Base-by-base conservation (phyloP, 257 asterid species). In the Solanum appendiculatum region DNA sequence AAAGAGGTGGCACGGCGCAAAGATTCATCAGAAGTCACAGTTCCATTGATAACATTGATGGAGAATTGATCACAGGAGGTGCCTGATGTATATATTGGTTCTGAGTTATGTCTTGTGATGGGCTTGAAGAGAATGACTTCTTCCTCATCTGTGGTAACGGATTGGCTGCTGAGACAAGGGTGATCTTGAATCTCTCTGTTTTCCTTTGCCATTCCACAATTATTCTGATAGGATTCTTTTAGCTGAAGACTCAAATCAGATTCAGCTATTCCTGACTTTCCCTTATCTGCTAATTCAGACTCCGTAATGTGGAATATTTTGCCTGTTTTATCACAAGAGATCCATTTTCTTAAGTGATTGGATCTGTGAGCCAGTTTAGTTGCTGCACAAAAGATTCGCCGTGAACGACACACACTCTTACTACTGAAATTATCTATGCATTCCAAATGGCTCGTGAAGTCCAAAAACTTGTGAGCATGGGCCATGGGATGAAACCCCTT, bases 121-220 rank as follows among this genome's bases (percentile, higher is more conserved):
- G 99, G 99, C 93, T 96, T 92, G 93, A 96, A 96, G 83, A 96
- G 94, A 86, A 96, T 96, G 80, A 94, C 97, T 92, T 96, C 99
- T 73, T 92, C 94, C 87, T 92, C 94, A 29, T 90, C 94, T 3
- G 83, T 9, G 36, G 90, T 16, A 25, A 68, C 44, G 13, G 85
- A 63, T 34, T 75, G 56, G 70, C 82, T 54, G 34, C 80, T 83
- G 56, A 39, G 78, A 88, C 75, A 23, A 18, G 86, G 58, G 42
- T 70, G 84, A 46, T 64, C 14, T 40, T 69, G 90, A 37, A 12
- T 78, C 40, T 86, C 87, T 46, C 80, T 83, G 1, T 73, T 6
- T 56, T 48, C 58, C 78, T 88, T 33, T 48, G 73, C 89, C 54
- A 87, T 85, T 87, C 86, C 86, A 27, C 9, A 72, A 16, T 78